phyloP scores from a whole-genome alignment of 371 early-diverging fungal genomes.

The Mucor piriformis region DNA sequence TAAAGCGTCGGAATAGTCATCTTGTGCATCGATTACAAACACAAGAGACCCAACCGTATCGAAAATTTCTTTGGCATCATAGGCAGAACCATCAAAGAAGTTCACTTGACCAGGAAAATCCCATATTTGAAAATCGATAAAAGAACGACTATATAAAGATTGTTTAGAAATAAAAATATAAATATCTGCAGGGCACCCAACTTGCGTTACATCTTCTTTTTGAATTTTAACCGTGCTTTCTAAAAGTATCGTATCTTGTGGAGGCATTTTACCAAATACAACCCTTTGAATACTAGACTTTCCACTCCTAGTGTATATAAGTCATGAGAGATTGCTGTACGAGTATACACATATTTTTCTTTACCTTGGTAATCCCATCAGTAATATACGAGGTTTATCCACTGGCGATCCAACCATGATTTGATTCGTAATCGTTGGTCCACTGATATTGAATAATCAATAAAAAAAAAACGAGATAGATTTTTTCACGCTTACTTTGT shows the following conservation, averaged over 20 bases:
- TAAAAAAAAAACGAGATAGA: neutral
- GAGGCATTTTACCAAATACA: slow-evolving; percentile 89
- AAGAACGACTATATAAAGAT: slow-evolving; percentile 59
- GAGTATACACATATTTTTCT: neutral
- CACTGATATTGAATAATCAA: neutral
- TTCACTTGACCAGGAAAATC: slow-evolving; percentile 93
- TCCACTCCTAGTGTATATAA: slow-evolving; percentile 74
- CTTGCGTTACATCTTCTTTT: slow-evolving; percentile 72
- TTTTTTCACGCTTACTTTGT: neutral
- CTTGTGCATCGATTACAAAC: slow-evolving; percentile 94
- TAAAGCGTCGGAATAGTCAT: slow-evolving; percentile 83
- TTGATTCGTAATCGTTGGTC: slow-evolving; percentile 21
- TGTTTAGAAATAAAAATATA: neutral
- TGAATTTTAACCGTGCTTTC: slow-evolving; percentile 81
- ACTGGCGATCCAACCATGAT: slow-evolving; percentile 20
- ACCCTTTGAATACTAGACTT: slow-evolving; percentile 91
- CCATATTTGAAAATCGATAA: slow-evolving; percentile 87
- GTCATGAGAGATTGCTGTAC: neutral
- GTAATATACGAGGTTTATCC: slow-evolving; percentile 59
- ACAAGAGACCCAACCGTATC: slow-evolving; percentile 79
- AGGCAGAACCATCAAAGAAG: slow-evolving; percentile 67
- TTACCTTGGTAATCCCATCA: slow-evolving; percentile 70
- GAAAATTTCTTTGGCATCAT: slow-evolving; percentile 74
- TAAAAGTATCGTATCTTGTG: slow-evolving; percentile 88
- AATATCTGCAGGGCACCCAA: no score